Conservation (phyloP, 1,139 yeast genomes). For the Geotrichum klebahnii region DNA sequence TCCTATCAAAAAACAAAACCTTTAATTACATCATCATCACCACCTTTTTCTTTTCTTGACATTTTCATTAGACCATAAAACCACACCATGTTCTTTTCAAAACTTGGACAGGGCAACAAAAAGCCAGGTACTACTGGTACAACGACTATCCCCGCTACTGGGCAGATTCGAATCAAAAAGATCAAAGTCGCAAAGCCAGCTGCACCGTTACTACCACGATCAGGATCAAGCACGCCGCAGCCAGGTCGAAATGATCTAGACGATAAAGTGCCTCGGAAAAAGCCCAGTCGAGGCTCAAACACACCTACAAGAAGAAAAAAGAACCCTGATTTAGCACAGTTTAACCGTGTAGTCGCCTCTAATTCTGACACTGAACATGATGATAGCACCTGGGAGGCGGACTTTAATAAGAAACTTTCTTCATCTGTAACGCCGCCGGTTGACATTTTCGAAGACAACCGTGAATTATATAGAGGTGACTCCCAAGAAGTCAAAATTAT, state of each 20-base stretch:
- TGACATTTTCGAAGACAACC: neutral
- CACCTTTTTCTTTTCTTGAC: neutral
- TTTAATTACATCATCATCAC: conserved; percentile 3
- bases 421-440: conserved; percentile 14
- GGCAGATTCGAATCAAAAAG: conserved; percentile 12
- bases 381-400: conserved; percentile 18
- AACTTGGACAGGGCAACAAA: conserved; percentile 8
- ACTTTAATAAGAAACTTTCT: conserved; percentile 9
- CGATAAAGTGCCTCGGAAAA: neutral
- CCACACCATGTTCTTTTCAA: conserved; percentile 16
- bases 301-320: conserved; percentile 6
- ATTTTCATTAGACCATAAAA: neutral
- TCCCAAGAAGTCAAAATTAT: conserved; percentile 6
- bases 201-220: neutral
- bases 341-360: conserved; percentile 13
- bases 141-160: conserved; percentile 7
- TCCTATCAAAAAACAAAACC: neutral
- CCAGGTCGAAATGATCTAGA: neutral
- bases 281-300: neutral
- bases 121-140: neutral
- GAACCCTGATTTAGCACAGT: conserved; percentile 17
- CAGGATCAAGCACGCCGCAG: neutral
- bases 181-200: conserved; percentile 14
- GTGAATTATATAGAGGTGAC: conserved; percentile 12
- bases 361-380: conserved; percentile 16